Evolutionary conservation across 192 early-diverging fungal genomes (phyloP).

Genomic region (Coemansia sp.): DNA sequence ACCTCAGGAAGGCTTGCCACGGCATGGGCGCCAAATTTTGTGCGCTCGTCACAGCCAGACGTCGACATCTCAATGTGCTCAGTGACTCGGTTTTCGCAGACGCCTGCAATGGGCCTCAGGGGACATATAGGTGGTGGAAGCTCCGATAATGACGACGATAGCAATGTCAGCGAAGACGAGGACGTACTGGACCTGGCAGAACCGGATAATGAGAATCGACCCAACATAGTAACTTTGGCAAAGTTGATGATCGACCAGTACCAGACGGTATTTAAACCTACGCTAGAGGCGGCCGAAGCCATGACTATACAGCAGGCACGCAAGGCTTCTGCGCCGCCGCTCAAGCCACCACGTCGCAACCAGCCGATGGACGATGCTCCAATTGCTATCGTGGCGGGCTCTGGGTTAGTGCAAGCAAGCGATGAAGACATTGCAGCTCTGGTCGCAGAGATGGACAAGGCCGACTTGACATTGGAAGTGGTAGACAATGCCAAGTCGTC

Average conservation of each 20-base stretch:
- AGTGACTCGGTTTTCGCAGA: constrained; percentile 43
- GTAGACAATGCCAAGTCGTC: not conserved
- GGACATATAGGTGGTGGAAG: not conserved
- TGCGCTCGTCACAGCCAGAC: constrained; percentile 60
- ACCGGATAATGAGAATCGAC: constrained; percentile 38
- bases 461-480: constrained; percentile 5
- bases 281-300: constrained; percentile 52
- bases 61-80: constrained; percentile 59
- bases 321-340: constrained; percentile 12
- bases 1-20: constrained; percentile 79
- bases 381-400: not conserved
- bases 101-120: not conserved
- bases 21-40: constrained; percentile 88
- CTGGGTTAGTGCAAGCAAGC: constrained; percentile 31
- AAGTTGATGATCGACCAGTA: constrained; percentile 58
- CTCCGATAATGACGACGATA: constrained; percentile 6
- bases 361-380: not conserved
- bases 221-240: constrained; percentile 51
- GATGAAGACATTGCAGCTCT: constrained; percentile 55
- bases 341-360: constrained; percentile 43
- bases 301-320: constrained; percentile 34
- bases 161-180: constrained; percentile 31
- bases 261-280: constrained; percentile 52
- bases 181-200: constrained; percentile 30
- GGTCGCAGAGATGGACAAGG: constrained; percentile 38